These are phyloP conservation scores for Penicillium concentricum DNA, from an alignment of 2,329 filamentous ascomycete genomes.

Conservation along the genomic window DNA sequence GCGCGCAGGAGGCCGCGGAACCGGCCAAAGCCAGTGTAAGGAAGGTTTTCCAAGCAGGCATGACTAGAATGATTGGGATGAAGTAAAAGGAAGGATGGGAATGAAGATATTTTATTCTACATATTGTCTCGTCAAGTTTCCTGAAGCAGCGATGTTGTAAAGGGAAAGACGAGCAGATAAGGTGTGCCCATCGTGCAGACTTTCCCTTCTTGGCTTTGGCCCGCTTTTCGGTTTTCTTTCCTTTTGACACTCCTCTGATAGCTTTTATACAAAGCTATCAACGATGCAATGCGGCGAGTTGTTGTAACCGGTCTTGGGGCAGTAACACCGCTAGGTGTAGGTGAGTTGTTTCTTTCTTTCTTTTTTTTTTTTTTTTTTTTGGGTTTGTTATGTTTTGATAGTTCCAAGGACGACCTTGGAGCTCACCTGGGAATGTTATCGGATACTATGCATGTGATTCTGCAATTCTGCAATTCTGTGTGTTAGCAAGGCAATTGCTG, in stretches of 20 bases:
- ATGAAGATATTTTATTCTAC: slow-evolving; percentile 2
- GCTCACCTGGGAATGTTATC: not conserved
- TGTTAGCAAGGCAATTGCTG: not conserved
- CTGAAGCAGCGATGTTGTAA: slow-evolving; percentile 18
- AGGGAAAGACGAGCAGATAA: slow-evolving; percentile 23
- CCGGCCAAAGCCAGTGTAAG: slow-evolving; percentile 36
- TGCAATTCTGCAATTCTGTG: not conserved
- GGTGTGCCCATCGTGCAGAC: slow-evolving; percentile 33
- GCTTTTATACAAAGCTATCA: slow-evolving; percentile 1
- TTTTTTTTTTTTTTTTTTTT: not conserved
- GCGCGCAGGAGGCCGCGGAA: slow-evolving; percentile 36
- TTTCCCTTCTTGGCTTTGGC: slow-evolving; percentile 36
- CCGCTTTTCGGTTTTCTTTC: slow-evolving; percentile 13
- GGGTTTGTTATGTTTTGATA: slow-evolving; percentile 6
- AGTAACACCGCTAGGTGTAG: slow-evolving; percentile 79
- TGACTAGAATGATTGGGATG: slow-evolving; percentile 13
- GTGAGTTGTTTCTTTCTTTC: slow-evolving; percentile 38
- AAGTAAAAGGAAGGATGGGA: slow-evolving; percentile 9
- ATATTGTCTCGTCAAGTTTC: slow-evolving; percentile 8
- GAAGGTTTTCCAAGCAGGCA: slow-evolving; percentile 31
- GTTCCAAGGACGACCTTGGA: not conserved
- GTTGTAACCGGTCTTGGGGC: slow-evolving; percentile 82
- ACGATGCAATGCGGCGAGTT: slow-evolving; percentile 58
- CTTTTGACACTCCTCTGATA: not conserved
- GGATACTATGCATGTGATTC: not conserved